These are phyloP conservation scores for Didymella glomerata DNA, from an alignment of 2,329 filamentous ascomycete species.

Conservation along the genomic window DNA sequence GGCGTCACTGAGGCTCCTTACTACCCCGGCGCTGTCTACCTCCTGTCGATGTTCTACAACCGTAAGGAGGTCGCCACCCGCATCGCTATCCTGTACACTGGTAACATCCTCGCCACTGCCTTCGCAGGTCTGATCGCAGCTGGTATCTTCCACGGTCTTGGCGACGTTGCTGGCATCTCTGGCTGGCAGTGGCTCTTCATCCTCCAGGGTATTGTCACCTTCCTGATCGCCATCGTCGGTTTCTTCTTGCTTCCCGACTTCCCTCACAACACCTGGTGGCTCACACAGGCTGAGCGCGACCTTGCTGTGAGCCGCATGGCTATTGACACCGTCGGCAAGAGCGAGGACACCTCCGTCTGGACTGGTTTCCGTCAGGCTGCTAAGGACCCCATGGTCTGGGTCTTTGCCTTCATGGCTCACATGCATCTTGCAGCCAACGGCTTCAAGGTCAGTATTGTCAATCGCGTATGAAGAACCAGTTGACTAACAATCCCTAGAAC, in stretches of 20 bases:
- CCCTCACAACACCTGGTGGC: conserved; percentile 59
- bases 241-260: conserved; percentile 73
- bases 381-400: conserved; percentile 52
- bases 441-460: no score
- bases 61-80: conserved; percentile 72
- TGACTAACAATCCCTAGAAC: conserved; percentile 52
- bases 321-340: conserved; percentile 51
- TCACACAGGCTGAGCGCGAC: conserved; percentile 51
- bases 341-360: conserved; percentile 53
- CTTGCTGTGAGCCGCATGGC: conserved; percentile 50
- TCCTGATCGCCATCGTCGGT: conserved; percentile 65
- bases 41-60: conserved; percentile 73
- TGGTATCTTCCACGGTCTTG: conserved; percentile 73
- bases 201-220: conserved; percentile 72
- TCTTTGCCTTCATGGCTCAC: conserved; percentile 51
- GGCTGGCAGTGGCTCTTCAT: conserved; percentile 76
- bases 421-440: conserved; percentile 36
- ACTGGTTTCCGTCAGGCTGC: conserved; percentile 53
- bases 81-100: conserved; percentile 72
- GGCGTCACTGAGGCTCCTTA: conserved; percentile 63
- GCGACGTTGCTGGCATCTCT: conserved; percentile 63
- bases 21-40: conserved; percentile 68
- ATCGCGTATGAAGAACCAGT: no score
- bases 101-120: conserved; percentile 73
- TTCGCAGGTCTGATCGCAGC: conserved; percentile 70